Percentiles rank a stretch among this genome's conserved stretches.
Evolutionary conservation across 1,284 basidiomycete genomes (phyloP).

Genomic region (Irpex sp.): DNA sequence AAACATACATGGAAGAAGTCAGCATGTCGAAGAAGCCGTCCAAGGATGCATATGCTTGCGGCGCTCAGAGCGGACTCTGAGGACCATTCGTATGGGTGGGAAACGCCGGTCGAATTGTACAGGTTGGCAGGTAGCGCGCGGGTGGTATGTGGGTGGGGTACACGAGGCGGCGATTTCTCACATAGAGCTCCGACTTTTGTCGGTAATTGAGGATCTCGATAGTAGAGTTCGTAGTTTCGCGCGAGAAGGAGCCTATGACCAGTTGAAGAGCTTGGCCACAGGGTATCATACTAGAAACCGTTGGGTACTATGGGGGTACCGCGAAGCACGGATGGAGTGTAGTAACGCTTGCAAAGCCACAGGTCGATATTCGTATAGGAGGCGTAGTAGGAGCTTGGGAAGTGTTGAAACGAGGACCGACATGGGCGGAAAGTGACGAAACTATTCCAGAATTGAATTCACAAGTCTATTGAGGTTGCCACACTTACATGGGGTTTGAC

Average conservation of each 20-base stretch:
- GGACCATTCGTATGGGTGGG: neutral
- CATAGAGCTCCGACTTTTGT: neutral
- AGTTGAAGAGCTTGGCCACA: neutral
- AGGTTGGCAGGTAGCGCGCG: neutral
- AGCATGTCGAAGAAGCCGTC: neutral
- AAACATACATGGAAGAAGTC: neutral
- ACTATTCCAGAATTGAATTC: neutral
- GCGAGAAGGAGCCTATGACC: neutral
- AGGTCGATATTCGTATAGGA: neutral
- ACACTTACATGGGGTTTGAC: too few species aligned
- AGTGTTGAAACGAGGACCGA: neutral
- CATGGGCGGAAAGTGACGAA: neutral
- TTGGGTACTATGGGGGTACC: neutral
- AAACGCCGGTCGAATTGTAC: neutral
- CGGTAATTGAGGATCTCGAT: neutral
- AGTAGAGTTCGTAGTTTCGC: neutral
- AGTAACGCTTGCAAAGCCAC: neutral
- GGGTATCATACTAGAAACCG: neutral
- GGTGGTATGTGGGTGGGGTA: neutral
- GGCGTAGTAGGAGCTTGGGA: neutral
- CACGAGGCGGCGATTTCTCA: conserved; percentile 3
- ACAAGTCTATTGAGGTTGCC: too few species aligned
- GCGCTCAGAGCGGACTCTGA: neutral
- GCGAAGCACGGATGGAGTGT: neutral
- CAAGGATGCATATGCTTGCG: neutral